Evolutionary conservation across 805 yeast genomes (phyloP).

Genomic region (Pichia kluyveri): DNA sequence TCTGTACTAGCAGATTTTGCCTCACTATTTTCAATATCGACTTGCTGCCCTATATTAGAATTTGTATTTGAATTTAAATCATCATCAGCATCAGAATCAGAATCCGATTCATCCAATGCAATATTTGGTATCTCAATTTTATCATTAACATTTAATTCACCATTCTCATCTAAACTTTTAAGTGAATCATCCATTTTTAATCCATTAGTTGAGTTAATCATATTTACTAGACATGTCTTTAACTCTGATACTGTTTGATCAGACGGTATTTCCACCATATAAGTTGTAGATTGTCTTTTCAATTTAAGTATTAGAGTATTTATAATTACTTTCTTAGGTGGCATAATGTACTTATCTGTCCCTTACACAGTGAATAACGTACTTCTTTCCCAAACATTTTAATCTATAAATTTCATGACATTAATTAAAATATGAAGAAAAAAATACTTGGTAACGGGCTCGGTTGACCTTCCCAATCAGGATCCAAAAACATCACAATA

Average conservation of each 20-base stretch:
- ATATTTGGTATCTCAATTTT: conserved; percentile 31
- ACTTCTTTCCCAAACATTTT: too few species aligned
- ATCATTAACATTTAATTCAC: conserved; percentile 19
- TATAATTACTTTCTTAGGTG: conserved; percentile 16
- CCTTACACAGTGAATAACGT: too few species aligned
- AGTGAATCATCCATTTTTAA: conserved; percentile 22
- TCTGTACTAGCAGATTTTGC: conserved; percentile 12
- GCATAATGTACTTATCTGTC: conserved; percentile 11
- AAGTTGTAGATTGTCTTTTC: conserved; percentile 29
- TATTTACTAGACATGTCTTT: conserved; percentile 25
- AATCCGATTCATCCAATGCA: conserved; percentile 2
- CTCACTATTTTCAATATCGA: conserved; percentile 13
- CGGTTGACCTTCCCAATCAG: not conserved
- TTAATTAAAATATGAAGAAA: not conserved
- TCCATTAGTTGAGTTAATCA: conserved; percentile 43
- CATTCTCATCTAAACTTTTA: conserved; percentile 21
- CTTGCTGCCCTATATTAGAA: too few species aligned
- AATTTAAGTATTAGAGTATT: conserved; percentile 21
- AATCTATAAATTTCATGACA: too few species aligned
- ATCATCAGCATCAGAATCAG: conserved; percentile 5
- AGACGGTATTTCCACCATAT: conserved; percentile 21
- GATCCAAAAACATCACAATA: not conserved
- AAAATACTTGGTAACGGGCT: not conserved
- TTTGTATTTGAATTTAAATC: conserved; percentile 16
- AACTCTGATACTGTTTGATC: conserved; percentile 19